Conservation (phyloP, 805 yeast genomes). For the Candida khao-thaluensis region DNA sequence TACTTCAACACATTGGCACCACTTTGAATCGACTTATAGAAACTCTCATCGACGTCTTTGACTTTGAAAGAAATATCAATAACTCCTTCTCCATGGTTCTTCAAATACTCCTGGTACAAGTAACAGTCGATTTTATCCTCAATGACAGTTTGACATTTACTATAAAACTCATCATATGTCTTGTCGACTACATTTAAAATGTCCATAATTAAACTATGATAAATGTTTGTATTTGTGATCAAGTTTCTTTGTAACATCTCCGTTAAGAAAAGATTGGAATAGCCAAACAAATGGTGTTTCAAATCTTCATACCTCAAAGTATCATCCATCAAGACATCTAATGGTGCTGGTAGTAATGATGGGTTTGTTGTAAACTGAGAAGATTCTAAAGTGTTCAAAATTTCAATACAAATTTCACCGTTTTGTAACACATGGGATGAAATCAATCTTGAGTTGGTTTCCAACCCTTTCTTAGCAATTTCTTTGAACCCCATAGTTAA, state of each 20-base stretch:
- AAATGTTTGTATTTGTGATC: not conserved
- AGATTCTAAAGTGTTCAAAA: slow-evolving; percentile 38
- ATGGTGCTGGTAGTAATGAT: slow-evolving; percentile 8
- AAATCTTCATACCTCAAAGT: slow-evolving; percentile 4
- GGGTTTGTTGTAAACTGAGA: slow-evolving; percentile 7
- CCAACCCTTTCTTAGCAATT: slow-evolving; percentile 65
- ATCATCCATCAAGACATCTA: slow-evolving; percentile 2
- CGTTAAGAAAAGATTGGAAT: not conserved
- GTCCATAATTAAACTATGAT: not conserved
- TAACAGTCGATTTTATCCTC: slow-evolving; percentile 10
- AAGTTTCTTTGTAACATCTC: slow-evolving; percentile 5
- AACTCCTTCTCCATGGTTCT: slow-evolving; percentile 75
- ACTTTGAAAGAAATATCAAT: slow-evolving; percentile 73
- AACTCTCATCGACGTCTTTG: slow-evolving; percentile 46
- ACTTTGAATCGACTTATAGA: slow-evolving; percentile 42
- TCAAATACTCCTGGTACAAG: slow-evolving; percentile 15
- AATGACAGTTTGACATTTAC: slow-evolving; percentile 1
- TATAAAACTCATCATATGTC: slow-evolving; percentile 7
- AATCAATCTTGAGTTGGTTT: slow-evolving; percentile 57
- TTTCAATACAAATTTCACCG: slow-evolving; percentile 51
- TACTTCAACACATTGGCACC: slow-evolving; percentile 49
- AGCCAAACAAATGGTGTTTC: slow-evolving; percentile 1
- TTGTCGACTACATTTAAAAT: slow-evolving; percentile 1
- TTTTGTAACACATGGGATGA: slow-evolving; percentile 62
- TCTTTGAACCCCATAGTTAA: slow-evolving; percentile 60